These are phyloP conservation scores for Podosphaera xanthii DNA, from an alignment of 2,329 filamentous ascomycete species.

Conservation along the genomic window DNA sequence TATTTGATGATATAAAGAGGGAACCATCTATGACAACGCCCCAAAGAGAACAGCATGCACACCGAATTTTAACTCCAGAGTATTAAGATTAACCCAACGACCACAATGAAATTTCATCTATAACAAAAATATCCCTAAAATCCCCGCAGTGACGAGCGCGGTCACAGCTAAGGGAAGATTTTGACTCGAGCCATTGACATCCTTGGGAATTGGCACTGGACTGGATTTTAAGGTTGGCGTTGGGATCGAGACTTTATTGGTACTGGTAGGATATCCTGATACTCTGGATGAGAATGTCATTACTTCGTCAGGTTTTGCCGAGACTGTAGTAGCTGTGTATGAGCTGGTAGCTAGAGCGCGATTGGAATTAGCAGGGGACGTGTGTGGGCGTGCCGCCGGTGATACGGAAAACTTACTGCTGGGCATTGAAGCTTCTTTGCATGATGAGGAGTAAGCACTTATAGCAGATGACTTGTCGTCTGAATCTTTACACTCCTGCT, in stretches of 20 bases:
- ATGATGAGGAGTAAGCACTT: constrained; percentile 7
- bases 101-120: neutral
- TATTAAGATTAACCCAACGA: too few species aligned
- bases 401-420: constrained; percentile 5
- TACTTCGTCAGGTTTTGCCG: too few species aligned
- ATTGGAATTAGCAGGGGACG: neutral
- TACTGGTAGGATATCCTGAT: neutral
- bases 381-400: neutral
- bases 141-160: neutral
- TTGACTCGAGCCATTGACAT: neutral
- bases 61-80: too few species aligned
- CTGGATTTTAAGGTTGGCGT: neutral
- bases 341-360: too few species aligned
- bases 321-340: too few species aligned
- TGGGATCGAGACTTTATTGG: neutral
- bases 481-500: constrained; percentile 4
- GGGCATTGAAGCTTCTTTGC: constrained; percentile 5
- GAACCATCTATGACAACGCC: too few species aligned
- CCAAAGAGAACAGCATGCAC: too few species aligned
- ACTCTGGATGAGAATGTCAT: neutral
- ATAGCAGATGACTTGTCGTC: constrained; percentile 5
- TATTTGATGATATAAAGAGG: too few species aligned
- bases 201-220: neutral
- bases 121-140: neutral
- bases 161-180: neutral